Conservation (phyloP, 495 filamentous ascomycete genomes). For the Trichoderma virens region DNA sequence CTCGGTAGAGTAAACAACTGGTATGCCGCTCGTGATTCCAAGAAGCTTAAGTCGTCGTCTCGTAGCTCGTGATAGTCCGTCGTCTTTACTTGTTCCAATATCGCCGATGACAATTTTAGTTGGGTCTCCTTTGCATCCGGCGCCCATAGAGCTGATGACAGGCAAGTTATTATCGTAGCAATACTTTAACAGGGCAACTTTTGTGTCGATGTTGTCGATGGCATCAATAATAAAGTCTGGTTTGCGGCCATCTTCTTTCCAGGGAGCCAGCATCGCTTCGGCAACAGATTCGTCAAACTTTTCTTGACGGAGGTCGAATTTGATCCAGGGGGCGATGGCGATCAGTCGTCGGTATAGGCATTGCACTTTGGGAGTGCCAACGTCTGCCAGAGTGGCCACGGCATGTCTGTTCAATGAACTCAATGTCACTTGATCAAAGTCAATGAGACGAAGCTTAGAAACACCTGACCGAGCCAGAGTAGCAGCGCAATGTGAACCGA, state of each 20-base stretch:
- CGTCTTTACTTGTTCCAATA: constrained; percentile 81
- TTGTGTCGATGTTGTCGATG: constrained; percentile 97
- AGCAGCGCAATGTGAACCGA: constrained; percentile 83
- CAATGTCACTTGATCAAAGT: constrained; percentile 96
- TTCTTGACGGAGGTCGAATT: constrained; percentile 80
- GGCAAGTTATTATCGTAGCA: constrained; percentile 67
- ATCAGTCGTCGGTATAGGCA: constrained; percentile 70
- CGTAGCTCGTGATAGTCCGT: constrained; percentile 80
- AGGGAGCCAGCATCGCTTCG: constrained; percentile 53
- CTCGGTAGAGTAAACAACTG: constrained; percentile 89
- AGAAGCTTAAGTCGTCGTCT: constrained; percentile 68
- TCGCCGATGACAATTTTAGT: constrained; percentile 88
- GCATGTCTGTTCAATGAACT: constrained; percentile 92
- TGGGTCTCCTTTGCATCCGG: constrained; percentile 94
- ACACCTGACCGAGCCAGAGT: constrained; percentile 87
- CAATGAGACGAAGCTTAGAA: constrained; percentile 76
- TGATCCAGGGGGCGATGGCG: constrained; percentile 83
- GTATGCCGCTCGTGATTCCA: constrained; percentile 78
- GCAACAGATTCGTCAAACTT: constrained; percentile 66
- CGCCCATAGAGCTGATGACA: constrained; percentile 93
- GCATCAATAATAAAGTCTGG: constrained; percentile 91
- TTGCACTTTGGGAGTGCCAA: constrained; percentile 89
- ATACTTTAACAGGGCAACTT: constrained; percentile 84
- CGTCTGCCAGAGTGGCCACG: constrained; percentile 86
- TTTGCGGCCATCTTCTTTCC: constrained; percentile 53